These are phyloP conservation scores for Colletotrichum liaoningense DNA, from an alignment of 2,329 filamentous ascomycete genomes.

Conservation along the genomic window DNA sequence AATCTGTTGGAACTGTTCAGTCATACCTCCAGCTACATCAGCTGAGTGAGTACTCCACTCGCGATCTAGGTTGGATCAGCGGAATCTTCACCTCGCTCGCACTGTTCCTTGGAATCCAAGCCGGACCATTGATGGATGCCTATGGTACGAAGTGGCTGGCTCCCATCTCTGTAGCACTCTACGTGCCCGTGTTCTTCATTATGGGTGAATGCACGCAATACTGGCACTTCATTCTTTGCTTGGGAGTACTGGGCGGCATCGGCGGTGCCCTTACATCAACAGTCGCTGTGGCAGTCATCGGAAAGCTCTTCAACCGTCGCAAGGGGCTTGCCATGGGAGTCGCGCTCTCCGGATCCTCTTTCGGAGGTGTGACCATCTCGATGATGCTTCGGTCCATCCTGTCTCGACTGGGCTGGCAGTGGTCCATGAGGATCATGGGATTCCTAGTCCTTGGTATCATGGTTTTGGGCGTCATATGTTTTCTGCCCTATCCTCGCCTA, in stretches of 20 bases:
- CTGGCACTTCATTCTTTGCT: conserved; percentile 60
- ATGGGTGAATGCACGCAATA: conserved; percentile 58
- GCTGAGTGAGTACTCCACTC: conserved; percentile 51
- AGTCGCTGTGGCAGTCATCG: conserved; percentile 46
- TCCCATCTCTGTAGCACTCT: conserved; percentile 48
- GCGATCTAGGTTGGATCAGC: conserved; percentile 62
- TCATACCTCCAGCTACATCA: conserved; percentile 58
- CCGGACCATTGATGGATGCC: conserved; percentile 60
- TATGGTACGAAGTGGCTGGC: conserved; percentile 56
- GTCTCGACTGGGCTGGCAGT: conserved; percentile 45
- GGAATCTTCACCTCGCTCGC: conserved; percentile 58
- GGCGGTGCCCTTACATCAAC: conserved; percentile 52
- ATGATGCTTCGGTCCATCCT: conserved; percentile 46
- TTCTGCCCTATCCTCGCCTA: conserved; percentile 44
- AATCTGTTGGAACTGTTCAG: conserved; percentile 59
- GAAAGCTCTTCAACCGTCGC: conserved; percentile 42
- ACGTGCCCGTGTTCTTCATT: conserved; percentile 54
- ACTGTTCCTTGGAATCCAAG: conserved; percentile 57
- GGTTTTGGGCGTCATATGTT: conserved; percentile 46
- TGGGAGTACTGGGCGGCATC: conserved; percentile 55
- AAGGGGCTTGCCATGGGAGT: conserved; percentile 42
- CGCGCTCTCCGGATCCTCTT: conserved; percentile 38
- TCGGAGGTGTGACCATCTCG: conserved; percentile 47
- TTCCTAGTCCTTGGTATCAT: conserved; percentile 43
- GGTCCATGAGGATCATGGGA: conserved; percentile 47